phyloP scores from a whole-genome alignment of 1,284 basidiomycete genomes.

The Ceratobasidium theobromae region DNA sequence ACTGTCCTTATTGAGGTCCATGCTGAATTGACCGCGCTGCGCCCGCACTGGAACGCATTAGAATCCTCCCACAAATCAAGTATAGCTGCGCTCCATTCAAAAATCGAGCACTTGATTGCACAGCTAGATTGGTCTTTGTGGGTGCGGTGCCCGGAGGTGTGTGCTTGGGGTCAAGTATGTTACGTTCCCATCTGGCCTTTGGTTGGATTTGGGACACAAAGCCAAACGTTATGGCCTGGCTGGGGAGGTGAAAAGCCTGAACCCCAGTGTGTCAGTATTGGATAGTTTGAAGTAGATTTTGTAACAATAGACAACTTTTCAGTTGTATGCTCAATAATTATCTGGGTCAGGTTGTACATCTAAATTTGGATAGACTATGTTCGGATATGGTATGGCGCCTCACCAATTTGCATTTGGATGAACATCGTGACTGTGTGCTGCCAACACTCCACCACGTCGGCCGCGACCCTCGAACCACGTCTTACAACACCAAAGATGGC shows the following conservation, averaged over 20 bases:
- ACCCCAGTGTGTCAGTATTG: constrained; percentile 7
- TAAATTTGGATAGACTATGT: too few species aligned
- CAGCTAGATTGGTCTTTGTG: constrained; percentile 14
- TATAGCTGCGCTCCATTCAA: neutral
- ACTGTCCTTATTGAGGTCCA: constrained; percentile 3
- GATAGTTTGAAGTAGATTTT: neutral
- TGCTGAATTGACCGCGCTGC: neutral
- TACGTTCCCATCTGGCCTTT: constrained; percentile 23
- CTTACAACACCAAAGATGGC: too few species aligned
- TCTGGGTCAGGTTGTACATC: too few species aligned
- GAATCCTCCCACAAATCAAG: neutral
- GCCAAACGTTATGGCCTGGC: neutral
- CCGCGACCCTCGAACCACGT: too few species aligned
- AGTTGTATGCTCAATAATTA: too few species aligned
- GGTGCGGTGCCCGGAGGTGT: constrained; percentile 23
- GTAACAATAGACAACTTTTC: too few species aligned
- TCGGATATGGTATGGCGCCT: too few species aligned
- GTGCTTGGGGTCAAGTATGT: constrained; percentile 18
- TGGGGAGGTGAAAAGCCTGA: neutral
- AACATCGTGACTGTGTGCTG: too few species aligned
- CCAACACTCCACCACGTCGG: too few species aligned
- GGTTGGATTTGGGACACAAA: constrained; percentile 7
- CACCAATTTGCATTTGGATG: too few species aligned
- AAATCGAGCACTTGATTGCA: neutral
- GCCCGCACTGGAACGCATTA: neutral